These are phyloP conservation scores for Smallanthus sonchifolius DNA, from an alignment of 129 eudicot genomes.

Conservation along the genomic window DNA sequence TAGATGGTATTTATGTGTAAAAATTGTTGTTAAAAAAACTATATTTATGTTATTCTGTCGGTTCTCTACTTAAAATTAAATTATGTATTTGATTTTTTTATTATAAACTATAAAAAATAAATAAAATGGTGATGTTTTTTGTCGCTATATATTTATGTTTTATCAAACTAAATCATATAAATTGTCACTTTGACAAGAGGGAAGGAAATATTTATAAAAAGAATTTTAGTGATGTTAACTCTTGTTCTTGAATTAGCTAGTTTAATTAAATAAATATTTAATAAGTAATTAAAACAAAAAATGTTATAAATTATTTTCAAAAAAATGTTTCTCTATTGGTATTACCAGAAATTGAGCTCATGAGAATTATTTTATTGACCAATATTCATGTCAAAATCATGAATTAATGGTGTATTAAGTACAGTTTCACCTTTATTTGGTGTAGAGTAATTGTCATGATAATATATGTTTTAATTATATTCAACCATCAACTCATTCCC, in stretches of 20 bases:
- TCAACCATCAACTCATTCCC: constrained; percentile 15
- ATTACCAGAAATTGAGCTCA: neutral
- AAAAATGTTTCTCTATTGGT: neutral
- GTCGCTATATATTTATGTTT: no score
- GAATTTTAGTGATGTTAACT: neutral
- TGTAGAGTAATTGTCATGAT: constrained; percentile 23
- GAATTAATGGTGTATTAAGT: constrained; percentile 14
- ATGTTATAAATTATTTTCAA: neutral
- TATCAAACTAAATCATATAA: no score
- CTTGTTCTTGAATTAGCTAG: neutral
- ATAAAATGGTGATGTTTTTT: no score
- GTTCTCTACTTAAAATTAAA: no score
- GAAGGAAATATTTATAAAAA: no score
- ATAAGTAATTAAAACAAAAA: neutral
- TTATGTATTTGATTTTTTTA: no score
- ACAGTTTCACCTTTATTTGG: constrained; percentile 22
- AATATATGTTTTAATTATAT: constrained; percentile 15
- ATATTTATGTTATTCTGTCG: no score
- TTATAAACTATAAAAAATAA: no score
- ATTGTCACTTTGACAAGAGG: neutral
- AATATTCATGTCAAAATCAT: neutral
- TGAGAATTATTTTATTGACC: neutral
- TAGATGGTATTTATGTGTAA: no score
- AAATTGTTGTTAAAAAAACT: no score
- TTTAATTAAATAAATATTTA: neutral